These are phyloP conservation scores for Talaromyces marneffei DNA, from an alignment of 2,329 filamentous ascomycete genomes.

Conservation along the genomic window DNA sequence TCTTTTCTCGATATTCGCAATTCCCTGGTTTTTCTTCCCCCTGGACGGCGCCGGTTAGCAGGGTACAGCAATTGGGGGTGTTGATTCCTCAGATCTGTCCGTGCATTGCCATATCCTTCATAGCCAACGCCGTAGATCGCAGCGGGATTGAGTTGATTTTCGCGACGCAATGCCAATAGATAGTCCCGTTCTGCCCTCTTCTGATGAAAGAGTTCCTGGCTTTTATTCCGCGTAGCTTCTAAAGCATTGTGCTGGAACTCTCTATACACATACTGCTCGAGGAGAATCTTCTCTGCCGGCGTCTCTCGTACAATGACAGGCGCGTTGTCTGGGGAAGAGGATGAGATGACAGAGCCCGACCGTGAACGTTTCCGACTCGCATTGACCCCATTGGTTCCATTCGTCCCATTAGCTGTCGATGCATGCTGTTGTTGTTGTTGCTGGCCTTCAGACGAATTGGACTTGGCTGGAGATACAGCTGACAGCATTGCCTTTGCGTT, in stretches of 20 bases:
- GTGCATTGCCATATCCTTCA: slow-evolving; percentile 79
- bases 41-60: slow-evolving; percentile 65
- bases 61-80: slow-evolving; percentile 73
- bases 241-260: slow-evolving; percentile 57
- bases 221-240: slow-evolving; percentile 46
- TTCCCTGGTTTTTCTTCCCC: slow-evolving; percentile 66
- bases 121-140: slow-evolving; percentile 67
- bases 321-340: slow-evolving; percentile 28
- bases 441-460: slow-evolving; percentile 25
- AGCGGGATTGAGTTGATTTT: slow-evolving; percentile 52
- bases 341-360: slow-evolving; percentile 51
- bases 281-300: slow-evolving; percentile 45
- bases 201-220: slow-evolving; percentile 54
- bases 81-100: slow-evolving; percentile 65
- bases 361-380: slow-evolving; percentile 54
- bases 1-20: slow-evolving; percentile 74
- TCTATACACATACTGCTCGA: slow-evolving; percentile 61
- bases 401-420: slow-evolving; percentile 30
- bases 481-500: slow-evolving; percentile 55
- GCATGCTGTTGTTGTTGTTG: slow-evolving; percentile 16
- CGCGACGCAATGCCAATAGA: slow-evolving; percentile 60
- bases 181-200: slow-evolving; percentile 65
- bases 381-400: slow-evolving; percentile 45
- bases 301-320: slow-evolving; percentile 38
- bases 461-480: slow-evolving; percentile 33